Percentiles rank a stretch among this genome's conserved stretches.
Evolutionary conservation across 139 green algal species (phyloP).

Genomic region (Chlamydomonas schloesseri): DNA sequence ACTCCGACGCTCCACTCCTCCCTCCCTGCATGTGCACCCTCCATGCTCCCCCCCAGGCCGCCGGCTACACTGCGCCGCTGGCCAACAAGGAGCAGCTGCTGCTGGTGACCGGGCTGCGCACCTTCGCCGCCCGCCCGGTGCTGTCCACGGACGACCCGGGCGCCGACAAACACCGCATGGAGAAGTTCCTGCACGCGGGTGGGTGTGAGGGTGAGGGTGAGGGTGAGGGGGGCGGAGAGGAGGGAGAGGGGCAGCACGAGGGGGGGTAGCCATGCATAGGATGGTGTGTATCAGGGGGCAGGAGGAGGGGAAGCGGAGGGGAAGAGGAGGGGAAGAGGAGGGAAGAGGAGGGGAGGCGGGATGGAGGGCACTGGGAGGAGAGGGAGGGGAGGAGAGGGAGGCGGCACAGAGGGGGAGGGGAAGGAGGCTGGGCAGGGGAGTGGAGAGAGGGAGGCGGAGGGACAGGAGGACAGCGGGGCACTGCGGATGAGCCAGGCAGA

Average conservation of each 20-base stretch:
- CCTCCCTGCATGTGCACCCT: not conserved
- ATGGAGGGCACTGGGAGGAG: too few species aligned
- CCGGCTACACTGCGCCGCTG: slow-evolving; percentile 69
- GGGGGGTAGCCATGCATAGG: too few species aligned
- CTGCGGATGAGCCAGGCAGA: too few species aligned
- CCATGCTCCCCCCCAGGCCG: slow-evolving; percentile 49
- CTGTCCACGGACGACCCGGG: slow-evolving; percentile 74
- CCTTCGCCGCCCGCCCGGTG: slow-evolving; percentile 40
- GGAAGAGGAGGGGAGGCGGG: too few species aligned
- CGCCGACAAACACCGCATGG: slow-evolving; percentile 94
- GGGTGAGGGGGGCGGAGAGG: not conserved
- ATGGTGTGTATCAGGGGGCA: too few species aligned
- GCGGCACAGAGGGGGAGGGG: too few species aligned
- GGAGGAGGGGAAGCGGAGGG: too few species aligned
- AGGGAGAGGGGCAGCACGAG: not conserved
- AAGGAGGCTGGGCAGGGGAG: too few species aligned
- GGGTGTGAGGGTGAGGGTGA: not conserved
- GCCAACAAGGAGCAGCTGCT: slow-evolving; percentile 90
- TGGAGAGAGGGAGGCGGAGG: too few species aligned
- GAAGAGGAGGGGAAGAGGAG: too few species aligned
- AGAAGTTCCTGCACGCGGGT: slow-evolving; percentile 87
- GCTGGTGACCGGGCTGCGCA: slow-evolving; percentile 68
- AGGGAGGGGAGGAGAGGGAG: too few species aligned
- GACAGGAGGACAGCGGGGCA: too few species aligned
- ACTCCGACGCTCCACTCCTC: not conserved